These are phyloP conservation scores for Solanum chiquidenum DNA, from an alignment of 257 asterid genomes.

Conservation along the genomic window DNA sequence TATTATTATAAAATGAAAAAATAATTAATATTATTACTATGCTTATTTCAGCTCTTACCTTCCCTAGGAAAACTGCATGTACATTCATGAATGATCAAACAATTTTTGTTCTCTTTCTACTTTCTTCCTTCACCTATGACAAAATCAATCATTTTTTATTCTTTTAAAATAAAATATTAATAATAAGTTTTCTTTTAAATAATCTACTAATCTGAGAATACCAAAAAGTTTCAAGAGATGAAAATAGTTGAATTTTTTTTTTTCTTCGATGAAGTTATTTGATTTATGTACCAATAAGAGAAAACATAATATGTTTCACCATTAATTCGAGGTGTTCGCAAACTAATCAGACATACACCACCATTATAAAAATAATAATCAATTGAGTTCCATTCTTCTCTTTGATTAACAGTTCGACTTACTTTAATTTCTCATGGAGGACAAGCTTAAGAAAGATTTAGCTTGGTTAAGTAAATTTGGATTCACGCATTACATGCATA, in stretches of 20 bases:
- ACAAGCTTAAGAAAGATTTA: too few relatives aligned
- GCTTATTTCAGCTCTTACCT: slow-evolving; percentile 20
- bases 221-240: not conserved
- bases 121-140: not conserved
- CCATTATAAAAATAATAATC: not conserved
- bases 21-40: not conserved
- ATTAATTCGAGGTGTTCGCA: not conserved
- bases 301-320: not conserved
- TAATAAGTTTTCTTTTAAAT: not conserved
- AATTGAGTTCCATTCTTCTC: not conserved
- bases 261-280: not conserved
- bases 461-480: not conserved
- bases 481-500: not conserved
- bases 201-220: not conserved
- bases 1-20: not conserved
- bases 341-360: not conserved
- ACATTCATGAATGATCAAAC: slow-evolving; percentile 24
- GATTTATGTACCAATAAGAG: not conserved
- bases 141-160: slow-evolving; percentile 6
- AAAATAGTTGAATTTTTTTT: not conserved
- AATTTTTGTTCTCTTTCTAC: slow-evolving; percentile 6
- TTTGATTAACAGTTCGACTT: too few relatives aligned
- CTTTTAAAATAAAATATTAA: not conserved
- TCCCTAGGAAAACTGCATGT: slow-evolving; percentile 30
- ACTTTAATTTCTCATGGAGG: not conserved